Base-by-base conservation (phyloP, 1,284 basidiomycete genomes). In the Phlebopus sp. region DNA sequence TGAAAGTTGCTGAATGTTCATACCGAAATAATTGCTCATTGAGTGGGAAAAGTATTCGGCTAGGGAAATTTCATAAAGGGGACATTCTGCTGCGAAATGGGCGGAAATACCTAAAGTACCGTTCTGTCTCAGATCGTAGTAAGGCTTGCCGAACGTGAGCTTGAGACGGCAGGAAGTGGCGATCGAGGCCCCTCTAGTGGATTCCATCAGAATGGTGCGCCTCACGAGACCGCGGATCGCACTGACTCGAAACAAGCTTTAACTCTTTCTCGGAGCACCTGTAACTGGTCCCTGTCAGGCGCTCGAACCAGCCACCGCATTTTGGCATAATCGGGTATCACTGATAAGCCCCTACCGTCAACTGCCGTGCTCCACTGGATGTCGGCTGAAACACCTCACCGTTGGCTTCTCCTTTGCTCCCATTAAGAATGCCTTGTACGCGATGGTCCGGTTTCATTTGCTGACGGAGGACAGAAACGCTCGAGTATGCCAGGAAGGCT, bases 251-350 rank as follows among this genome's bases (percentile, higher is more conserved):
- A 79, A 64, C 82, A 86, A 13, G 74, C 75, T 34, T 70, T 68
- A 15, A 84, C 74, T 44, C 80, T 74, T 46, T 74, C 67, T 2
- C 67, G 67, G 13, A 86, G 69, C 2, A 62, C 69, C 17, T 69
- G 60, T 5, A 89, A 66, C 44, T 84, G 83, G 7, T 69, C 69
- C 45, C 72, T 70, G 15, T 78, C 82, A 4, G 82, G 82, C 7
- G 86, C 80, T 21, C 90, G 78, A 11, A 83, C 76, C 42, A 80
- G 69, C 76, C 82, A 86, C 2, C 62, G 69, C 77, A 92, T 79
- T 51, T 74, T 77, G 9, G 86, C 74, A 57, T 88, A 82, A 61
- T 89, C 88, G 2, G 90, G 90, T 49, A 92, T 92, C 45, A 92
- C 88, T 87, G 19, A 42, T 25, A 34, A 38, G 34, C 30, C 39